Conservation (phyloP, 495 filamentous ascomycete genomes). For the Lasiosphaeriaceae sp. region DNA sequence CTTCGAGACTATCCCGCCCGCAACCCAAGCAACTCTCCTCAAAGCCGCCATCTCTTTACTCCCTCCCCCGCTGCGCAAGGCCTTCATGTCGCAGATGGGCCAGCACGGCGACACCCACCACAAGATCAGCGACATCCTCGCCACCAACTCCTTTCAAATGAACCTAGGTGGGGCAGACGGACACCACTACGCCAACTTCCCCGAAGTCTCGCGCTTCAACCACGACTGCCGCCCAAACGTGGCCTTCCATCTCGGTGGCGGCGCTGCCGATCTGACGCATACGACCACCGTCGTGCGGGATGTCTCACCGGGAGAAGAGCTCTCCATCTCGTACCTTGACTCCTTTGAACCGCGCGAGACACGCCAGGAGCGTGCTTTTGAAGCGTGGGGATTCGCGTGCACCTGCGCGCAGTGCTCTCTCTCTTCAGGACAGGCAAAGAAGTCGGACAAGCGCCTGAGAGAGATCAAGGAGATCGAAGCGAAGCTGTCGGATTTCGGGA, state of each 20-base stretch:
- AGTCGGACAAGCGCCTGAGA: conserved; percentile 24
- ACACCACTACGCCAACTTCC: conserved; percentile 28
- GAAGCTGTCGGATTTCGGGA: conserved; percentile 14
- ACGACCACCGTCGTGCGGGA: conserved; percentile 21
- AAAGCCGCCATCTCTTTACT: conserved; percentile 19
- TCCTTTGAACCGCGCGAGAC: conserved; percentile 7
- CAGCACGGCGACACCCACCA: conserved; percentile 9
- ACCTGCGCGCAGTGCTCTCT: conserved; percentile 15
- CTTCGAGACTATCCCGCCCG: conserved; percentile 10
- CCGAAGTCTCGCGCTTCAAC: conserved; percentile 24
- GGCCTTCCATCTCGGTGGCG: conserved; percentile 19
- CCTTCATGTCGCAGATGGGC: conserved; percentile 16
- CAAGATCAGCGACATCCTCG: conserved; percentile 22
- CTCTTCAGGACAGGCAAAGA: background rate
- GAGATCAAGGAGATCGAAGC: conserved; percentile 22
- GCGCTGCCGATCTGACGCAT: conserved; percentile 9
- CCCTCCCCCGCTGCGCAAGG: conserved; percentile 7
- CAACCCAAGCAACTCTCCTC: conserved; percentile 14
- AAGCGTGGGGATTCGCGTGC: conserved; percentile 18
- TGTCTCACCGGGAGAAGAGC: conserved; percentile 23
- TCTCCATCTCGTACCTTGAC: conserved; percentile 28
- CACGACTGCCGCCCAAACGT: conserved; percentile 31
- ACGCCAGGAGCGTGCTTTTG: conserved; percentile 10
- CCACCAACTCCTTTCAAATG: conserved; percentile 29
- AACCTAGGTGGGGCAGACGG: conserved; percentile 14